Conservation (phyloP, 2,329 filamentous ascomycete genomes). For the Aspergillus versicolor region DNA sequence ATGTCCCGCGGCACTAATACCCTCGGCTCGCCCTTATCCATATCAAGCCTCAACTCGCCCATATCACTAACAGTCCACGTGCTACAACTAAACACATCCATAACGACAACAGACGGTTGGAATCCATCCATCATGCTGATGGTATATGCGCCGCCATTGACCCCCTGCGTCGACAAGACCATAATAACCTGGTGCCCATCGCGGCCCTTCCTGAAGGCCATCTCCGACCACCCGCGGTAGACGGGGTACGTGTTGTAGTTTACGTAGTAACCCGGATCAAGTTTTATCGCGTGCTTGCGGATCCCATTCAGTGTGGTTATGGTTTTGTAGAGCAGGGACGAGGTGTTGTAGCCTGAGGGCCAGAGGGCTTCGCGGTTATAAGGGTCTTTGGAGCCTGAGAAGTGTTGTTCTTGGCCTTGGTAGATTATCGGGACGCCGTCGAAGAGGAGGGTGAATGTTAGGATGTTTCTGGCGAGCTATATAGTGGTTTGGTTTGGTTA, state of each 20-base stretch:
- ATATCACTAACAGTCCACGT: constrained; percentile 26
- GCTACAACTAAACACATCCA: constrained; percentile 29
- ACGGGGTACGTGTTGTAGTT: constrained; percentile 39
- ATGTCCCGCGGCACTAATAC: constrained; percentile 29
- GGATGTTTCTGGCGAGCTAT: constrained; percentile 58
- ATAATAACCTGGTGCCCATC: constrained; percentile 43
- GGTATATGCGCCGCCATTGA: constrained; percentile 27
- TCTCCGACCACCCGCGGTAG: constrained; percentile 42
- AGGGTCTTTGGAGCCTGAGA: constrained; percentile 48
- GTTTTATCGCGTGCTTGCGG: constrained; percentile 40
- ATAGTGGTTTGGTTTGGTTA: not conserved
- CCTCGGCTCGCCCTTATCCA: constrained; percentile 32
- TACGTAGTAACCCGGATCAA: constrained; percentile 43
- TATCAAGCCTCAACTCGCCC: constrained; percentile 26
- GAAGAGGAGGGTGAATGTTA: constrained; percentile 60
- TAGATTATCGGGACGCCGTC: constrained; percentile 66
- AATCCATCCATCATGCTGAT: constrained; percentile 30
- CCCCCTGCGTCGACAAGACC: constrained; percentile 45
- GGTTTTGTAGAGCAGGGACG: constrained; percentile 39
- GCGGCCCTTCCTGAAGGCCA: constrained; percentile 48
- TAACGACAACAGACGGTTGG: constrained; percentile 24
- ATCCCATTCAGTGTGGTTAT: constrained; percentile 42
- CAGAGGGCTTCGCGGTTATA: constrained; percentile 57
- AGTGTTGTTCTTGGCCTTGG: constrained; percentile 65
- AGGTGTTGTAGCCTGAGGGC: constrained; percentile 50